Conservation (phyloP, 306 rosid genomes). For the Ziziphus jujuba region DNA sequence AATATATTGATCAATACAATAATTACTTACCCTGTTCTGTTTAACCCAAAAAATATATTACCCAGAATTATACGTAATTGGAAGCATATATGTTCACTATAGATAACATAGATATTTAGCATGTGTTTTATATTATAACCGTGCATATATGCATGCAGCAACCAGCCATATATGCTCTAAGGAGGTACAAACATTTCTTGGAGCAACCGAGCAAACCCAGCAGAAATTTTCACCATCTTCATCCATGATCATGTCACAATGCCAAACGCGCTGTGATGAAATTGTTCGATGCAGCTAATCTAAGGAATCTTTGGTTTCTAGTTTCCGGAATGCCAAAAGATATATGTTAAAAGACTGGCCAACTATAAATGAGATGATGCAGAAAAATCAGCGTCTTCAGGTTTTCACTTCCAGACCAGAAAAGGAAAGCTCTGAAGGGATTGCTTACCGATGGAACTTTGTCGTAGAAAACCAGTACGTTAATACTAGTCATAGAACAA, state of each 20-base stretch:
- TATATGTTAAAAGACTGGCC: too few species aligned
- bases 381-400: constrained; percentile 51
- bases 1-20: too few species aligned
- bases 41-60: too few species aligned
- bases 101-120: too few species aligned
- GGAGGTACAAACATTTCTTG: constrained; percentile 52
- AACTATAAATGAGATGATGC: constrained; percentile 41
- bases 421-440: constrained; percentile 60
- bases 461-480: constrained; percentile 64
- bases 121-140: too few species aligned
- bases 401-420: constrained; percentile 59
- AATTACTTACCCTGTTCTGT: too few species aligned
- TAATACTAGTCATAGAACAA: constrained; percentile 21
- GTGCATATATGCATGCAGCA: constrained; percentile 25
- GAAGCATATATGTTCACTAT: not conserved
- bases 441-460: constrained; percentile 67
- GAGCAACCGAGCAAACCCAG: constrained; percentile 48
- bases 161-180: constrained; percentile 54
- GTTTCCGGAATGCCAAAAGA: constrained; percentile 57
- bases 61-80: too few species aligned
- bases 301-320: constrained; percentile 61
- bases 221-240: constrained; percentile 53
- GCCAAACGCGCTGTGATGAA: constrained; percentile 52
- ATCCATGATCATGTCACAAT: constrained; percentile 58
- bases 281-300: constrained; percentile 58